Evolutionary conservation across 2,329 filamentous ascomycete genomes (phyloP).

Genomic region (Albifimbria verrucaria): DNA sequence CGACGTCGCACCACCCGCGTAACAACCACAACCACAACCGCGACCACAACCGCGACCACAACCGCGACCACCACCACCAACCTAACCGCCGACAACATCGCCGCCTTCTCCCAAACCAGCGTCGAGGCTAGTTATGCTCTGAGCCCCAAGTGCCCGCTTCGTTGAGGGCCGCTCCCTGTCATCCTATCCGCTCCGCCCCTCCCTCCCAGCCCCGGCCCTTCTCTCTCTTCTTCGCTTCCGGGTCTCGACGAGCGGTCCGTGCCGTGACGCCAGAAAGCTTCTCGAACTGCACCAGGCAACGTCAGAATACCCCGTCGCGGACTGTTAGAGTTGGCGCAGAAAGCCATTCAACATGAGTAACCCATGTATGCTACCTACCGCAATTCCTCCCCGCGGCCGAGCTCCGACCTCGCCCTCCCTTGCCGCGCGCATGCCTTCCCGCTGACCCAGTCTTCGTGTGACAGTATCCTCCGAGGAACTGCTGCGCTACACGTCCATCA

Average conservation of each 20-base stretch:
- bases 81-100: not conserved
- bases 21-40: too few relatives aligned
- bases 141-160: not conserved
- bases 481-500: constrained; percentile 52
- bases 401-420: too few relatives aligned
- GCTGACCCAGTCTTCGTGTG: not conserved
- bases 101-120: not conserved
- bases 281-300: not conserved
- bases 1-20: too few relatives aligned
- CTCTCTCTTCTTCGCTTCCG: not conserved
- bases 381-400: too few relatives aligned
- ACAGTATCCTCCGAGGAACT: constrained; percentile 50
- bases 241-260: not conserved
- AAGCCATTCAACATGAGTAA: not conserved
- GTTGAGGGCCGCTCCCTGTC: not conserved
- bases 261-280: not conserved
- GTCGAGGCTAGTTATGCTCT: not conserved
- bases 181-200: not conserved
- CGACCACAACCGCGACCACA: not conserved
- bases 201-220: not conserved
- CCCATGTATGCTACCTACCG: not conserved
- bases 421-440: not conserved
- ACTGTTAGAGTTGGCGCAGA: too few relatives aligned
- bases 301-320: too few relatives aligned
- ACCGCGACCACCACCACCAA: not conserved